phyloP scores from a whole-genome alignment of 768 basidiomycete genomes.

The Xerocomellus amylosporus region DNA sequence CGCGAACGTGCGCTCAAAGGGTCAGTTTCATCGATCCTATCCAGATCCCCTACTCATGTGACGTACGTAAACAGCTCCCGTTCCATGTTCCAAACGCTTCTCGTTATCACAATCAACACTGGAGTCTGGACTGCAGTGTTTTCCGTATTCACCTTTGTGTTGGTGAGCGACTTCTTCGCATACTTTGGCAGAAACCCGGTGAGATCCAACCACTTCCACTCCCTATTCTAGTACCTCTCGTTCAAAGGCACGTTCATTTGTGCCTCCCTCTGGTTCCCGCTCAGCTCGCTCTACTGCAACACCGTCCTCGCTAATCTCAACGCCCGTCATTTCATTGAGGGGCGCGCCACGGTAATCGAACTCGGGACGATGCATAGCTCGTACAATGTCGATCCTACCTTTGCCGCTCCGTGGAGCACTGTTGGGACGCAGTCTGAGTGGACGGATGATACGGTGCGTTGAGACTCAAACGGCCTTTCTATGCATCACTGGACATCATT shows the following conservation, averaged over 20 bases:
- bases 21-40: not conserved
- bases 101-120: slow-evolving; percentile 11
- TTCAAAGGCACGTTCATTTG: slow-evolving; percentile 1
- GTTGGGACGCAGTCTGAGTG: not conserved
- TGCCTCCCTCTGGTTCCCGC: slow-evolving; percentile 5
- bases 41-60: not conserved
- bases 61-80: not conserved
- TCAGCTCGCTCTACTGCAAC: slow-evolving; percentile 13
- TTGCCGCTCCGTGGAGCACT: not conserved
- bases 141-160: not conserved
- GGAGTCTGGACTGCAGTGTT: slow-evolving; percentile 14
- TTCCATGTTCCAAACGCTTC: slow-evolving; percentile 5
- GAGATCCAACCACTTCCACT: not conserved
- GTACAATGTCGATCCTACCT: not conserved
- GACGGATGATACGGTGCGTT: too few species aligned
- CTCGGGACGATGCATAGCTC: not conserved
- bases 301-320: slow-evolving; percentile 11
- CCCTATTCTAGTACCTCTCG: not conserved
- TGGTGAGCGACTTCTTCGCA: not conserved
- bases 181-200: not conserved
- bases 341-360: not conserved
- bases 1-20: not conserved
- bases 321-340: slow-evolving; percentile 1
- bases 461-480: not conserved
- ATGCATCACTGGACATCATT: not conserved